These are phyloP conservation scores for Aspergillus spinulosporus DNA, from an alignment of 2,329 filamentous ascomycete genomes.

Conservation along the genomic window DNA sequence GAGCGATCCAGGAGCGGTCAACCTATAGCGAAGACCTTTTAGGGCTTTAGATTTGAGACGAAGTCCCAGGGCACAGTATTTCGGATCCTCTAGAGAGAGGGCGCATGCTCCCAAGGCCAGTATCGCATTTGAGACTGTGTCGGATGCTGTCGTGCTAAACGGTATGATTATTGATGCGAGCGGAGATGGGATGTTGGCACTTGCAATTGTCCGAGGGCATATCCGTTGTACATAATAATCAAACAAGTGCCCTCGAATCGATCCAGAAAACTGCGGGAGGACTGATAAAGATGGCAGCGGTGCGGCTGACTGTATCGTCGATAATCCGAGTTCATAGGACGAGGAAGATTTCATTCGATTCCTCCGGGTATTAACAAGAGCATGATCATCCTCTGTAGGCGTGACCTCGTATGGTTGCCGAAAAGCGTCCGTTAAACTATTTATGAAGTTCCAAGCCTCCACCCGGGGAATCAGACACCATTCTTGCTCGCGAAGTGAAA, in stretches of 20 bases:
- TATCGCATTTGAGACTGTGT: constrained; percentile 40
- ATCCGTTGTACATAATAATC: constrained; percentile 45
- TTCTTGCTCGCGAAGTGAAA: constrained; percentile 23
- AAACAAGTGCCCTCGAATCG: constrained; percentile 35
- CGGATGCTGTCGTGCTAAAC: constrained; percentile 41
- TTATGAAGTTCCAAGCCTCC: constrained; percentile 35
- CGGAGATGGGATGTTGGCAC: constrained; percentile 36
- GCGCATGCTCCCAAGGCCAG: constrained; percentile 44
- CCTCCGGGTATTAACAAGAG: constrained; percentile 17
- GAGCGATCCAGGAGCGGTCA: constrained; percentile 31
- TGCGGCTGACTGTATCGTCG: constrained; percentile 6
- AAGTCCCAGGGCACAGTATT: constrained; percentile 36
- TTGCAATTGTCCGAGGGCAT: constrained; percentile 44
- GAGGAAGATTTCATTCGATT: background rate
- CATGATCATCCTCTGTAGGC: constrained; percentile 28
- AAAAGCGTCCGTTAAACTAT: constrained; percentile 32
- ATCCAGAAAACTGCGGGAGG: constrained; percentile 32
- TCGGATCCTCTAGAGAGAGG: constrained; percentile 34
- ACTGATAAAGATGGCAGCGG: constrained; percentile 25
- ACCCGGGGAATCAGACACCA: constrained; percentile 33
- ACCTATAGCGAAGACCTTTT: constrained; percentile 36
- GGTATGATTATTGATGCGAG: constrained; percentile 44
- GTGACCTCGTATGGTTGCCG: constrained; percentile 29
- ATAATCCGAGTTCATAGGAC: background rate
- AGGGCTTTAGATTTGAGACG: constrained; percentile 41